Evolutionary conservation across 1,284 basidiomycete genomes (phyloP), one percentile per base, ranked within the genome.

Genomic region (Apiotrichum sp.): DNA sequence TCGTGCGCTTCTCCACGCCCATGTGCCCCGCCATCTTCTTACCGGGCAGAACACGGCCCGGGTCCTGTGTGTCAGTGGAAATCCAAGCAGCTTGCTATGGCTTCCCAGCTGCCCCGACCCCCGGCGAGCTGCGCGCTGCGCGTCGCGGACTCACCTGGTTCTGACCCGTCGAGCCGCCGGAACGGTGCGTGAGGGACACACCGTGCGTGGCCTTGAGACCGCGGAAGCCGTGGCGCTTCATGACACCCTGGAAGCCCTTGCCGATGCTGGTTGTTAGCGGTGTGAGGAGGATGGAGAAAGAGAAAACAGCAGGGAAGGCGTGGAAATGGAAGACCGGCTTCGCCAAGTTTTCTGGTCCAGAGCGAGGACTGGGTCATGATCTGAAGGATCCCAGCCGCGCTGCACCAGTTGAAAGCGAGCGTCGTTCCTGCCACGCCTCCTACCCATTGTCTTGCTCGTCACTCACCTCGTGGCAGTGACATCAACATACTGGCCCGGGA

Each of bases 11-110:
- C 63, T 84, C 81, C 58, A 85, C 87, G 53, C 96, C 96, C 82
- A 97, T 87, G 47, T 87, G 86, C 47, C 95, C 96, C 8, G 95
- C 86, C 95, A 98, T 98, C 80, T 97, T 98, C 79, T 93, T 97
- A 43, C 95, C 95, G 14, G 93, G 93, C 80, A 89, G 91, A 13
- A 97, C 82, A 71, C 93, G 85, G 52, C 93, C 93, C 39, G 93
- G 93, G 70, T 96, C 91, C 89, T 93, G 65, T 11, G 10, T 42
- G 56, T 47, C 11, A 36, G 40, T 38, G 40, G 22, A 22, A 22
- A 22, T 22, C 22, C 22, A 22, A 22, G 22, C 22, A 22, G 22
- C 22, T 22, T 22, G 22, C 22, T 22, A 22, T 22, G 22, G 22
- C 22, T 22, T 22, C 22, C 22, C 22, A 22, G 22, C 22, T 22